Evolutionary conservation across 2,329 filamentous ascomycete genomes (phyloP).

Genomic region (Eutypa lata): DNA sequence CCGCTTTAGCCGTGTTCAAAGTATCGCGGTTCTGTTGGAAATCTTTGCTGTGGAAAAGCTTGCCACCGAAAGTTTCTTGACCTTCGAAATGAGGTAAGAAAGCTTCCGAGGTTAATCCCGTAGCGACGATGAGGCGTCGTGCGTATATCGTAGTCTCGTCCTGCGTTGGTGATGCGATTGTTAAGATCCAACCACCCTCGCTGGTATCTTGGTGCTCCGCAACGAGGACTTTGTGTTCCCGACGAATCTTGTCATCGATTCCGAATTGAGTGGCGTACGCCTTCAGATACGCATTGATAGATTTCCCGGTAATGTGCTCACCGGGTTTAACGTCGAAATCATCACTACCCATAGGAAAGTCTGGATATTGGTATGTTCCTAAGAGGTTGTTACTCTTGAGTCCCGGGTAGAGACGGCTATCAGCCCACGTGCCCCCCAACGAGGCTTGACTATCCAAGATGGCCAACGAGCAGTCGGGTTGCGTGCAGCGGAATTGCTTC

Average conservation of each 20-base stretch:
- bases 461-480: constrained; percentile 53
- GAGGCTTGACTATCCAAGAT: constrained; percentile 56
- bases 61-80: constrained; percentile 46
- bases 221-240: constrained; percentile 48
- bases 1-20: constrained; percentile 34
- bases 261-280: constrained; percentile 53
- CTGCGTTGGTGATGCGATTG: constrained; percentile 8
- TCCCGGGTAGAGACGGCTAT: constrained; percentile 63
- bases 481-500: constrained; percentile 57
- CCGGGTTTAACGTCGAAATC: constrained; percentile 43
- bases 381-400: constrained; percentile 73
- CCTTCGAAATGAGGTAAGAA: constrained; percentile 51
- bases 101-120: constrained; percentile 57
- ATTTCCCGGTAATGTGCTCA: constrained; percentile 57
- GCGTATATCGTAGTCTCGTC: constrained; percentile 25
- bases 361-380: constrained; percentile 70
- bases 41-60: constrained; percentile 57
- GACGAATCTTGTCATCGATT: constrained; percentile 44
- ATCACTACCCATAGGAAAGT: constrained; percentile 65
- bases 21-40: constrained; percentile 36
- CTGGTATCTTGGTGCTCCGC: constrained; percentile 45
- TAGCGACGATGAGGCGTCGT: constrained; percentile 57
- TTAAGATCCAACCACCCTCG: constrained; percentile 30
- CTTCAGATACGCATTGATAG: constrained; percentile 54
- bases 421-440: constrained; percentile 68